These are phyloP conservation scores for Parastagonospora avenae DNA, from an alignment of 2,329 filamentous ascomycete genomes.

Conservation along the genomic window DNA sequence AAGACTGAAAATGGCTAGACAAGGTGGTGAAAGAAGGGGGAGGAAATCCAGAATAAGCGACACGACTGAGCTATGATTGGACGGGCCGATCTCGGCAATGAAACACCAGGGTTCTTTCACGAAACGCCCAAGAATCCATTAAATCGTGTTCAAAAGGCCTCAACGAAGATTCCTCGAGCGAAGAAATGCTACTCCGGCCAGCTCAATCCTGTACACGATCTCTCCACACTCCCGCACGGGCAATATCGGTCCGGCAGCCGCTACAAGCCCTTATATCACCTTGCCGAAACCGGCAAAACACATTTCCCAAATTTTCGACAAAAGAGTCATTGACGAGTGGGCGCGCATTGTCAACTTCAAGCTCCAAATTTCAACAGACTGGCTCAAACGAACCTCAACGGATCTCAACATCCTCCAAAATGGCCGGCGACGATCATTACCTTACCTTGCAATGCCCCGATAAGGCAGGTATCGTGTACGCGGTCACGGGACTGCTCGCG, in stretches of 20 bases:
- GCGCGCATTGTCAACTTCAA: constrained; percentile 24
- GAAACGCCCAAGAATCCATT: constrained; percentile 11
- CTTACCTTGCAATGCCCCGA: constrained; percentile 85
- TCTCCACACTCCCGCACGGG: constrained; percentile 20
- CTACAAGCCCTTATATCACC: constrained; percentile 21
- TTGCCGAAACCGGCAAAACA: constrained; percentile 40
- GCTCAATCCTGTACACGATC: constrained; percentile 20
- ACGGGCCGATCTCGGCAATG: constrained; percentile 23
- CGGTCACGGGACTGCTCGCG: constrained; percentile 79
- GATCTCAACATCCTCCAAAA: constrained; percentile 34
- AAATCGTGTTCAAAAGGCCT: constrained; percentile 1
- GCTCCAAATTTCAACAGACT: constrained; percentile 21
- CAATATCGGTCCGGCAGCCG: constrained; percentile 24
- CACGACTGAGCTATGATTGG: constrained; percentile 12
- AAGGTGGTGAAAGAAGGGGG: no score
- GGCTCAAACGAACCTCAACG: constrained; percentile 26
- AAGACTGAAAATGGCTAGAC: no score
- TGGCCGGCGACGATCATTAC: constrained; percentile 41
- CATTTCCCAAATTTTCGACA: constrained; percentile 34
- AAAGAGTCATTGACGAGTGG: constrained; percentile 25
- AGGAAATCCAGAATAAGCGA: no score
- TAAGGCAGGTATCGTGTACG: constrained; percentile 82
- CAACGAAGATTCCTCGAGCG: background rate
- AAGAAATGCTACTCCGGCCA: background rate
- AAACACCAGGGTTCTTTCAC: constrained; percentile 13